A percentile compares a stretch with the other conserved stretches of the same genome.
Conservation (phyloP, 305 asterid genomes). For the Andrographis paniculata region DNA sequence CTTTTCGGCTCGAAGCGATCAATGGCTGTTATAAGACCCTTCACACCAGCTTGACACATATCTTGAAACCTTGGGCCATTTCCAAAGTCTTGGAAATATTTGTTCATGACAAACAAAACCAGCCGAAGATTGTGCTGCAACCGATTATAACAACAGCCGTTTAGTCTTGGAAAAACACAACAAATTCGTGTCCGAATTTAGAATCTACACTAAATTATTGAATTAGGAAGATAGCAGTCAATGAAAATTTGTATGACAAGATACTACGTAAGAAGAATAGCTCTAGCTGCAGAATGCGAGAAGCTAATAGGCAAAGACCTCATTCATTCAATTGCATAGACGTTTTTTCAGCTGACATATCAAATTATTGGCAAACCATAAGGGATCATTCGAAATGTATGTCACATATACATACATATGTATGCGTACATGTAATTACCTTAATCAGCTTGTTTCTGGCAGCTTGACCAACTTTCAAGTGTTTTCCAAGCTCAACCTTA, state of each 20-base stretch:
- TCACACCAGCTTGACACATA: conserved; percentile 67
- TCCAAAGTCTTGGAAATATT: conserved; percentile 68
- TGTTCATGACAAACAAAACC: conserved; percentile 79
- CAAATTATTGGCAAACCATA: too few relatives aligned
- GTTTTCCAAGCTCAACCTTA: conserved; percentile 34
- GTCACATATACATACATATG: not conserved
- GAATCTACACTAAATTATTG: not conserved
- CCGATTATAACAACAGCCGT: conserved; percentile 14
- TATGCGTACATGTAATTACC: conserved; percentile 24
- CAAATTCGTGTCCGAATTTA: too few relatives aligned
- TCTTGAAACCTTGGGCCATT: conserved; percentile 75
- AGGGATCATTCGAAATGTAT: too few relatives aligned
- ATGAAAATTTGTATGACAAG: too few relatives aligned
- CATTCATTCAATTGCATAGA: too few relatives aligned
- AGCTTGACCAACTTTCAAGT: conserved; percentile 49
- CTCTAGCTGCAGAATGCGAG: too few relatives aligned
- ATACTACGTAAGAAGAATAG: too few relatives aligned
- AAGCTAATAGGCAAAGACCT: too few relatives aligned
- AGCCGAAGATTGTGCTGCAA: conserved; percentile 91
- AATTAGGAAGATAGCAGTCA: too few relatives aligned
- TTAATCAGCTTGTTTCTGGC: conserved; percentile 62
- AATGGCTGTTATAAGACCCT: conserved; percentile 77
- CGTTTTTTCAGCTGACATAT: too few relatives aligned
- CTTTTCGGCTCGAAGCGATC: conserved; percentile 84
- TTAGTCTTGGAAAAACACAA: not conserved